Evolutionary conservation across 2,329 filamentous ascomycete genomes (phyloP).

Genomic region (Sporothrix pseudoabietina): DNA sequence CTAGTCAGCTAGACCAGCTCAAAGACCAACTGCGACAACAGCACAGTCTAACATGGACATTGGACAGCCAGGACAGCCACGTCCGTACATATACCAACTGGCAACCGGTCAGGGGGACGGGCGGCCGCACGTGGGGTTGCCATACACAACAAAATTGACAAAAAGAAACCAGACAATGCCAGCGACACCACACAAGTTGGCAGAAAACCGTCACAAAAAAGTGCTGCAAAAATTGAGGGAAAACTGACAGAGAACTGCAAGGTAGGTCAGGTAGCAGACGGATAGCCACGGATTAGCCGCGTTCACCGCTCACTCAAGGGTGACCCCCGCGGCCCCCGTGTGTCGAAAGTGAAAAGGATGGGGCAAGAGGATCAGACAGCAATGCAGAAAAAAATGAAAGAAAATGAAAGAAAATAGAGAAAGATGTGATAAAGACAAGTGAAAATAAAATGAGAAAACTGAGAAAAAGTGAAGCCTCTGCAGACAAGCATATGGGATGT

Average conservation of each 20-base stretch:
- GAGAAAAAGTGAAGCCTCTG: background rate
- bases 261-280: background rate
- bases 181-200: background rate
- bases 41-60: background rate
- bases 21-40: background rate
- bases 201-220: background rate
- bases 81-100: background rate
- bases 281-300: slow-evolving; percentile 38
- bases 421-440: background rate
- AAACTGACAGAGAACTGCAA: background rate
- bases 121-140: slow-evolving; percentile 37
- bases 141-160: slow-evolving; percentile 30
- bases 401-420: background rate
- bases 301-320: slow-evolving; percentile 25
- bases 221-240: background rate
- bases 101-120: background rate
- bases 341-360: background rate
- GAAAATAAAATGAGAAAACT: background rate
- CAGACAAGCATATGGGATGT: slow-evolving; percentile 9
- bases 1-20: background rate
- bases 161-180: slow-evolving; percentile 14
- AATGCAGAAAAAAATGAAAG: background rate
- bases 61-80: background rate
- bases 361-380: slow-evolving; percentile 1
- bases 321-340: slow-evolving; percentile 21